Conservation (phyloP, 2,329 filamentous ascomycete species). For the Penicillium sp. region DNA sequence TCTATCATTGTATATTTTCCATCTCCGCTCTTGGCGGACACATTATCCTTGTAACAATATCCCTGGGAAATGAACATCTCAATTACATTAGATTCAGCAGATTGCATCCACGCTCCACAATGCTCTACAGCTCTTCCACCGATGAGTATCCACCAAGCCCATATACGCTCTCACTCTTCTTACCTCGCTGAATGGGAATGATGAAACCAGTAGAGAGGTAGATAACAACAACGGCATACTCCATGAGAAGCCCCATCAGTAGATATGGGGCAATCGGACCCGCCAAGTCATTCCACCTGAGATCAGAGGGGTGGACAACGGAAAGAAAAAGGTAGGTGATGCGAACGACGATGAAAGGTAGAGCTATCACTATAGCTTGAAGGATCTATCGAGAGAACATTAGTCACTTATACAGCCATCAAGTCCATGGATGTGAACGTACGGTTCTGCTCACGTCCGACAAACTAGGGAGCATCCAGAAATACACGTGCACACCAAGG, state of each 20-base stretch:
- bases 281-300: not conserved
- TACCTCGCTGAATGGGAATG: not conserved
- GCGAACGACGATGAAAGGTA: not conserved
- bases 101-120: not conserved
- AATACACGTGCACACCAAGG: not conserved
- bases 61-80: not conserved
- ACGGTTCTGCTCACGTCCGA: not conserved
- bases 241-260: conserved; percentile 29
- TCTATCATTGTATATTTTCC: not conserved
- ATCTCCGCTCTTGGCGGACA: not conserved
- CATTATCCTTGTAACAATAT: not conserved
- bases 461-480: not conserved
- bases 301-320: not conserved
- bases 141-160: not conserved
- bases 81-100: too few relatives aligned
- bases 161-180: not conserved
- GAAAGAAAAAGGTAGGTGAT: not conserved
- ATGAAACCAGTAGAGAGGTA: conserved; percentile 13
- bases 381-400: not conserved
- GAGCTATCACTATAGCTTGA: not conserved
- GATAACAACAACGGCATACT: conserved; percentile 19
- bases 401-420: not conserved
- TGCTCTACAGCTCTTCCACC: not conserved
- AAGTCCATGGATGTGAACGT: not conserved
- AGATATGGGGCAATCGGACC: conserved; percentile 32